Conservation (phyloP, 495 filamentous ascomycete species). For the Penicillium maclennaniae region DNA sequence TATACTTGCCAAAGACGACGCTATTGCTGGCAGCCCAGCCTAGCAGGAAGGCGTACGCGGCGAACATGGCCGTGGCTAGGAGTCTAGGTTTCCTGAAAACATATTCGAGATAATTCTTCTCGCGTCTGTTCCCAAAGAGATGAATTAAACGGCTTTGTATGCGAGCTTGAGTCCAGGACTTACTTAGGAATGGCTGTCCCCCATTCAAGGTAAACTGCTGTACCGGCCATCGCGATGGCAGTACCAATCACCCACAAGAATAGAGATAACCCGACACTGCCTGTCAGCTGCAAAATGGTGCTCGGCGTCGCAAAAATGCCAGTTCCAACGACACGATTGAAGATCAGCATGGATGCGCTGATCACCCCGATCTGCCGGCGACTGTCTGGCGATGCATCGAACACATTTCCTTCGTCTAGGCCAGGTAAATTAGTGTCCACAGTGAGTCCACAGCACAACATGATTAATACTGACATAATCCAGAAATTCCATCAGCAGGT, state of each 20-base stretch:
- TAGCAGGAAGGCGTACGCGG: constrained; percentile 53
- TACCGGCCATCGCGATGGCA: constrained; percentile 45
- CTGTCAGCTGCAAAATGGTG: constrained; percentile 50
- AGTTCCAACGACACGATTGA: constrained; percentile 64
- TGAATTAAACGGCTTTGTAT: background rate
- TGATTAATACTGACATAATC: constrained; percentile 28
- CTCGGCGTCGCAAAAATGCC: constrained; percentile 63
- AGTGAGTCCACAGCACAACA: background rate
- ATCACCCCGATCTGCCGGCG: constrained; percentile 60
- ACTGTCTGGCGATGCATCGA: constrained; percentile 58
- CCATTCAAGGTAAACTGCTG: constrained; percentile 53
- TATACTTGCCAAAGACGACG: constrained; percentile 66
- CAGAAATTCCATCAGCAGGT: constrained; percentile 34
- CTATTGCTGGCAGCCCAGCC: constrained; percentile 59
- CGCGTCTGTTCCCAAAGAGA: constrained; percentile 56
- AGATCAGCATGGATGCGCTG: constrained; percentile 60
- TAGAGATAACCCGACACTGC: constrained; percentile 50
- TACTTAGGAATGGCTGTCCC: constrained; percentile 51
- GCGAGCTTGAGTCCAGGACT: background rate
- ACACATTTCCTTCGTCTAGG: constrained; percentile 48
- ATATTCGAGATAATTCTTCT: constrained; percentile 69
- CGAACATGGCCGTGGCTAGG: constrained; percentile 60
- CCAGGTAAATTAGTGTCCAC: background rate
- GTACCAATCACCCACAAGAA: constrained; percentile 53
- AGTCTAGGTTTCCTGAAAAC: constrained; percentile 62